Percentiles rank a stretch among this genome's conserved stretches.
Conservation (phyloP, 2,329 filamentous ascomycete genomes). For the Talaromyces sp. region DNA sequence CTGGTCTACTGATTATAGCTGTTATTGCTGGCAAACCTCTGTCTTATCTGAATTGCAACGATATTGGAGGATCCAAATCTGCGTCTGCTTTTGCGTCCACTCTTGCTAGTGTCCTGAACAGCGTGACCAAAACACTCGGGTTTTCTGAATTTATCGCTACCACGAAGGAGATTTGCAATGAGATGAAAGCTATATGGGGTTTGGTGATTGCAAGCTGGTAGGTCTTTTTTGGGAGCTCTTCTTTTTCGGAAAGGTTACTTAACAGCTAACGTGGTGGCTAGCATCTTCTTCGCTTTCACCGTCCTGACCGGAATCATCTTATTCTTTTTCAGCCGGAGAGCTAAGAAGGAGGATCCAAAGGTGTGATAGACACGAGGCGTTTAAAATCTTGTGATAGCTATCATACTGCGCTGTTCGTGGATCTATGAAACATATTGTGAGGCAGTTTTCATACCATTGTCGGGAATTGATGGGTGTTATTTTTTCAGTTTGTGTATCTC, state of each 20-base stretch:
- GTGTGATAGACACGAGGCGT: slow-evolving; percentile 5
- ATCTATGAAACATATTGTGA: neutral
- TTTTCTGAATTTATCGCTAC: slow-evolving; percentile 55
- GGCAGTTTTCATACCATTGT: neutral
- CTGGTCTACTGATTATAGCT: slow-evolving; percentile 72
- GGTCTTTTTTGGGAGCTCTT: slow-evolving; percentile 20
- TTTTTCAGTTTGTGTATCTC: too few species aligned
- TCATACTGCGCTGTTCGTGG: neutral
- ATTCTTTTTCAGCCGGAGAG: slow-evolving; percentile 48
- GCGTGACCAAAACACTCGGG: slow-evolving; percentile 28
- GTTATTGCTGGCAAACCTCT: slow-evolving; percentile 75
- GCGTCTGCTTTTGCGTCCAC: slow-evolving; percentile 50
- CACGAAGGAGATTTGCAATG: slow-evolving; percentile 64
- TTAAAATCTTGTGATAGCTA: neutral
- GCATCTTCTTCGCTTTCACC: slow-evolving; percentile 63
- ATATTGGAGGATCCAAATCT: slow-evolving; percentile 43
- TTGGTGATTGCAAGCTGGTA: slow-evolving; percentile 71
- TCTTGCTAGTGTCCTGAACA: slow-evolving; percentile 48
- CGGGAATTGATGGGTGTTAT: neutral
- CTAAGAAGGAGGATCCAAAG: slow-evolving; percentile 14
- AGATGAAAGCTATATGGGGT: slow-evolving; percentile 86
- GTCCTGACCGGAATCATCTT: slow-evolving; percentile 54
- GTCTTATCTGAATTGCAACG: slow-evolving; percentile 67
- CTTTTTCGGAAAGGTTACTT: neutral
- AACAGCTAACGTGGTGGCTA: slow-evolving; percentile 14